Conservation (phyloP, 257 asterid species). For the Solanum infundibuliforme region DNA sequence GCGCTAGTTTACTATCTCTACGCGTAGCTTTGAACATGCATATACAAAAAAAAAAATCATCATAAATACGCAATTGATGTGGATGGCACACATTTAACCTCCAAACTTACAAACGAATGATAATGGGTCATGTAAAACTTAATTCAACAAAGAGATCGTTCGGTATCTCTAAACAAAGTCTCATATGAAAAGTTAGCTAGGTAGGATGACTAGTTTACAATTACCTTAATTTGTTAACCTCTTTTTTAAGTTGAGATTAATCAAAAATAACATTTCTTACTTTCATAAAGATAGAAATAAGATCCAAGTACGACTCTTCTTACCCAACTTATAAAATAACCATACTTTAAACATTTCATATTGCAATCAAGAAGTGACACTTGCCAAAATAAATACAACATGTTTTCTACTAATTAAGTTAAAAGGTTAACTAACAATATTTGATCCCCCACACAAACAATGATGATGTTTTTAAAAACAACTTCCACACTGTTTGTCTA, state of each 20-base stretch:
- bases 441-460: neutral
- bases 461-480: neutral
- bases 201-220: neutral
- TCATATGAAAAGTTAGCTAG: neutral
- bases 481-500: neutral
- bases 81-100: neutral
- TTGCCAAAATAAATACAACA: neutral
- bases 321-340: neutral
- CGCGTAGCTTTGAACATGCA: neutral
- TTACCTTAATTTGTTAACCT: neutral
- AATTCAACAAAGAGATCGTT: neutral
- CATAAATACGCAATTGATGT: neutral
- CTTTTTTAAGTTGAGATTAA: neutral
- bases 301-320: neutral
- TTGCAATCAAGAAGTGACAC: neutral
- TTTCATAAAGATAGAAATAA: neutral
- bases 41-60: neutral
- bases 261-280: neutral
- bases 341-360: neutral
- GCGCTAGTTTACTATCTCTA: neutral
- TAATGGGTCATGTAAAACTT: neutral
- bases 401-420: neutral
- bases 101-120: neutral
- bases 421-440: neutral
- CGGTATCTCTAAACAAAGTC: neutral